Conservation (phyloP, 257 asterid genomes). For the Petrea volubilis region DNA sequence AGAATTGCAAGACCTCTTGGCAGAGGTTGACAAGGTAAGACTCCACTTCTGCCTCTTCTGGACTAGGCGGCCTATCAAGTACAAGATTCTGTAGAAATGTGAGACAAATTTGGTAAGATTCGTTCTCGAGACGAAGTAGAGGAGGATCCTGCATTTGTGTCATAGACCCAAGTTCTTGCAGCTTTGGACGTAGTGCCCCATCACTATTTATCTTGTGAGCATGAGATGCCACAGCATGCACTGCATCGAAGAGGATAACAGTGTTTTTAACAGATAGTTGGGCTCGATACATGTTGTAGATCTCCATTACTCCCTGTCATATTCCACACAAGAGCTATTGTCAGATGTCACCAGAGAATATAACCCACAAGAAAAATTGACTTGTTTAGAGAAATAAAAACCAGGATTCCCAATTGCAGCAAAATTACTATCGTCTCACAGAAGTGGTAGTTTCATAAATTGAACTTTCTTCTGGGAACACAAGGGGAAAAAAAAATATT, state of each 20-base stretch:
- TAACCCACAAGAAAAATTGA: background rate
- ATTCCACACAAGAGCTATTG: conserved; percentile 16
- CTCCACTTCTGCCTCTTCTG: conserved; percentile 71
- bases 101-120: conserved; percentile 93
- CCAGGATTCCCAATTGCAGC: background rate
- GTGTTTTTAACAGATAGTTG: conserved; percentile 69
- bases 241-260: conserved; percentile 70
- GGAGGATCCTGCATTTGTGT: conserved; percentile 99
- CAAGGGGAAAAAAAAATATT: background rate
- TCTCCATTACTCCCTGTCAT: conserved; percentile 88
- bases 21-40: conserved; percentile 80
- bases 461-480: background rate
- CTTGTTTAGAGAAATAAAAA: background rate
- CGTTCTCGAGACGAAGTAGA: conserved; percentile 91
- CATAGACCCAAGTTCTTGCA: conserved; percentile 77
- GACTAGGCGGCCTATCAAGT: conserved; percentile 54
- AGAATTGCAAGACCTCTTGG: conserved; percentile 75
- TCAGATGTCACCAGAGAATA: conserved; percentile 9
- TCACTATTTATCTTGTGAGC: conserved; percentile 82
- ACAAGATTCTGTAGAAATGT: conserved; percentile 77
- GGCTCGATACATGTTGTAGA: conserved; percentile 75
- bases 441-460: background rate
- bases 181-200: conserved; percentile 58
- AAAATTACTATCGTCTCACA: background rate
- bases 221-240: conserved; percentile 76